These are phyloP conservation scores for Rhizopus delemar DNA, from an alignment of 371 early-diverging fungal genomes.

Conservation along the genomic window DNA sequence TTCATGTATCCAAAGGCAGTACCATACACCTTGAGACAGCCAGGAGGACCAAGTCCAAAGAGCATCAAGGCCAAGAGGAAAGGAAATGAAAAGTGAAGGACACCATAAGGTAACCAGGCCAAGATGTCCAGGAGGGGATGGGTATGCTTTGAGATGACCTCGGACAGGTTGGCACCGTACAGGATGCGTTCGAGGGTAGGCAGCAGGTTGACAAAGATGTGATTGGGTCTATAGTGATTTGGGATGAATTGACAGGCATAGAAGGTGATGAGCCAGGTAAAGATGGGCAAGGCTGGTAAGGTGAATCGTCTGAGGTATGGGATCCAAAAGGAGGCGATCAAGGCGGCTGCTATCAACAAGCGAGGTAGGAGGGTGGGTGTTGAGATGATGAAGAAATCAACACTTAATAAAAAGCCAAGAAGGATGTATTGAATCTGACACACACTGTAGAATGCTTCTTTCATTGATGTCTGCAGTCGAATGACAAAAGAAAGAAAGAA, in stretches of 20 bases:
- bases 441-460: not conserved
- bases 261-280: constrained; percentile 67
- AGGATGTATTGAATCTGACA: not conserved
- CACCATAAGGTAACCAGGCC: constrained; percentile 79
- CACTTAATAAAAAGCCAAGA: not conserved
- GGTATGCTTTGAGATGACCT: constrained; percentile 60
- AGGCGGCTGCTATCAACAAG: constrained; percentile 20
- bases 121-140: constrained; percentile 59
- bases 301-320: constrained; percentile 53
- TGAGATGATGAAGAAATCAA: constrained; percentile 11
- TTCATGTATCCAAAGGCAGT: constrained; percentile 73
- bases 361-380: constrained; percentile 7
- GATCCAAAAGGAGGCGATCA: constrained; percentile 27
- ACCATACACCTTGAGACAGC: constrained; percentile 55
- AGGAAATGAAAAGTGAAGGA: constrained; percentile 69
- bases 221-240: constrained; percentile 52
- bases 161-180: constrained; percentile 68
- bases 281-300: constrained; percentile 60
- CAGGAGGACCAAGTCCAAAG: constrained; percentile 55
- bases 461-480: no score
- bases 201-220: constrained; percentile 67
- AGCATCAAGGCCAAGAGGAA: constrained; percentile 54
- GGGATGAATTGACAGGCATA: constrained; percentile 69
- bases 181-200: constrained; percentile 70
- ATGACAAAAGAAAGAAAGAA: no score